Conservation (phyloP, 768 basidiomycete genomes). For the Mycena kentingensis region DNA sequence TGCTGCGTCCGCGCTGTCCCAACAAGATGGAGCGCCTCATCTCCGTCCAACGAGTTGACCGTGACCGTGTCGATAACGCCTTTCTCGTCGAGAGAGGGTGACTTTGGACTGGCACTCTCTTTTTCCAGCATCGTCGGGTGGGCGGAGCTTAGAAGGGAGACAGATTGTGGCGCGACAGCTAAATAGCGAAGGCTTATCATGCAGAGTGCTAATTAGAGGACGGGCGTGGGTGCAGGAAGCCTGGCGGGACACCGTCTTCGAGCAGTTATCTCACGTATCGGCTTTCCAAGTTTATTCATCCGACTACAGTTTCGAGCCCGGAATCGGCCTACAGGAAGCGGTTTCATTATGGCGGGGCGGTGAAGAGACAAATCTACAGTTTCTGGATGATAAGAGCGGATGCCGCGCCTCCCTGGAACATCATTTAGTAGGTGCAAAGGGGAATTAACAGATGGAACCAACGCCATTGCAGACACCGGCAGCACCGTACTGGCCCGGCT, state of each 20-base stretch:
- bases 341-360: no score
- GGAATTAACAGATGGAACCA: constrained; percentile 36
- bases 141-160: no score
- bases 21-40: constrained; percentile 64
- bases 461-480: constrained; percentile 98
- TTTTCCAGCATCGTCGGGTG: background rate
- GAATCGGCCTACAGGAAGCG: no score
- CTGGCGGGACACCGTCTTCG: no score
- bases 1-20: constrained; percentile 49
- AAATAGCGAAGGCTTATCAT: no score
- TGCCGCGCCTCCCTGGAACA: constrained; percentile 81
- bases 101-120: background rate
- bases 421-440: constrained; percentile 20
- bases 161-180: no score
- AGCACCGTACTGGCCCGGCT: constrained; percentile 91
- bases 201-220: no score
- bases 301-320: no score
- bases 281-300: no score
- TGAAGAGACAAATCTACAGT: constrained; percentile 48
- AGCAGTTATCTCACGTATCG: no score
- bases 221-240: no score
- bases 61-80: constrained; percentile 22
- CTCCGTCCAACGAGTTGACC: constrained; percentile 46
- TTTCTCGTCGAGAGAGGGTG: constrained; percentile 36
- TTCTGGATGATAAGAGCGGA: constrained; percentile 90